Conservation (phyloP, 2,329 filamentous ascomycete species). For the Calonectria ilicicola region DNA sequence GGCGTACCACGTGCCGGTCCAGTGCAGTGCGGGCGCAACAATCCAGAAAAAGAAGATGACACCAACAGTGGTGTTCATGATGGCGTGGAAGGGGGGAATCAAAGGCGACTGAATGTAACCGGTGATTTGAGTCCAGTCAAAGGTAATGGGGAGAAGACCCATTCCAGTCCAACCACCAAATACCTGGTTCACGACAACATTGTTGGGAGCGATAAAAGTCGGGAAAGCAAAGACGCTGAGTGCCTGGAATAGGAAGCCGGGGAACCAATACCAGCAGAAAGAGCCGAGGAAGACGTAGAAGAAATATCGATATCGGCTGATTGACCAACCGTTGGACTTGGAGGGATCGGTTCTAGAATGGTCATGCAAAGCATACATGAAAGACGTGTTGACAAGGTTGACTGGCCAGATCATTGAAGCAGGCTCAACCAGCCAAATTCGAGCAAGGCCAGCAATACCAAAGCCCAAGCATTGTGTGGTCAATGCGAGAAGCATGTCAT, state of each 20-base stretch:
- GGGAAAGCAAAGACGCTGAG: constrained; percentile 20
- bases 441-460: constrained; percentile 59
- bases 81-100: constrained; percentile 70
- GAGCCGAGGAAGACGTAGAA: constrained; percentile 62
- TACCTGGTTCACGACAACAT: constrained; percentile 64
- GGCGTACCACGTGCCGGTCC: constrained; percentile 20
- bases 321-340: constrained; percentile 21
- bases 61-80: constrained; percentile 68
- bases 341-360: neutral
- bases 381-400: constrained; percentile 8
- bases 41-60: constrained; percentile 57
- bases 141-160: constrained; percentile 64
- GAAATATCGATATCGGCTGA: constrained; percentile 32
- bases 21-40: constrained; percentile 21
- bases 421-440: constrained; percentile 52
- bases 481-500: constrained; percentile 13
- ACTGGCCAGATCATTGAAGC: constrained; percentile 18
- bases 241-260: constrained; percentile 48
- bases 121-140: constrained; percentile 59
- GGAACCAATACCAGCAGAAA: constrained; percentile 48
- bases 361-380: constrained; percentile 23
- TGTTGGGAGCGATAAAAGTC: constrained; percentile 63
- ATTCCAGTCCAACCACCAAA: constrained; percentile 66
- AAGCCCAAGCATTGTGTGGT: constrained; percentile 60
- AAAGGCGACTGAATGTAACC: constrained; percentile 69